phyloP scores from a whole-genome alignment of 495 filamentous ascomycete species.

The Baudoinia panamericana region DNA sequence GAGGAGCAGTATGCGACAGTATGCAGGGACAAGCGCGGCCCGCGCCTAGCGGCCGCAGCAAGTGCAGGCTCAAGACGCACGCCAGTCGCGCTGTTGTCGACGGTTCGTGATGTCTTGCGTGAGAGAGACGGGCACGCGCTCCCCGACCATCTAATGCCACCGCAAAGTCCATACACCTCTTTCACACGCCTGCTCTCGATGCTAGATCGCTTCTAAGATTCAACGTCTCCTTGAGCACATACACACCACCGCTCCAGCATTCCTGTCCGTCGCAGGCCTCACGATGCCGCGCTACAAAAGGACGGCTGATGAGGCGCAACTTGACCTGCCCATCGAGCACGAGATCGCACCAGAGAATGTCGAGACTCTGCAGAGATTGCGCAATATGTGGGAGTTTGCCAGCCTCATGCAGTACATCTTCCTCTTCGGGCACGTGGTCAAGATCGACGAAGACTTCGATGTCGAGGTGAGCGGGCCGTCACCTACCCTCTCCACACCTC shows the following conservation, averaged over 20 bases:
- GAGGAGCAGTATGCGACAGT: too few species aligned
- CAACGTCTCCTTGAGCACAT: background rate
- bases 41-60: too few species aligned
- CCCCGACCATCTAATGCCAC: too few species aligned
- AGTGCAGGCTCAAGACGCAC: too few species aligned
- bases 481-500: background rate
- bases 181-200: too few species aligned
- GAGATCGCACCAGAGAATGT: conserved; percentile 6
- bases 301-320: conserved; percentile 14
- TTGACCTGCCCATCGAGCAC: conserved; percentile 11
- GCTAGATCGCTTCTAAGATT: background rate
- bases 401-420: conserved; percentile 87
- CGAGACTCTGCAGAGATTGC: conserved; percentile 37
- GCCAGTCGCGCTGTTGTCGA: too few species aligned
- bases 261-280: background rate
- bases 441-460: conserved; percentile 72
- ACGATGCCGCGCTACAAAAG: conserved; percentile 23
- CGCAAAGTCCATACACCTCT: too few species aligned
- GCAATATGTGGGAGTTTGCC: conserved; percentile 91
- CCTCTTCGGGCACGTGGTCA: conserved; percentile 76
- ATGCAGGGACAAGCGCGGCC: too few species aligned
- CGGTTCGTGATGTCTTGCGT: too few species aligned
- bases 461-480: conserved; percentile 54
- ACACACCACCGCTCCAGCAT: background rate
- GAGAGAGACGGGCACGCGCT: too few species aligned